A percentile compares a stretch with the other conserved stretches of the same genome.
Conservation (phyloP, 345 rosid species). For the Stellera chamaejasme region DNA sequence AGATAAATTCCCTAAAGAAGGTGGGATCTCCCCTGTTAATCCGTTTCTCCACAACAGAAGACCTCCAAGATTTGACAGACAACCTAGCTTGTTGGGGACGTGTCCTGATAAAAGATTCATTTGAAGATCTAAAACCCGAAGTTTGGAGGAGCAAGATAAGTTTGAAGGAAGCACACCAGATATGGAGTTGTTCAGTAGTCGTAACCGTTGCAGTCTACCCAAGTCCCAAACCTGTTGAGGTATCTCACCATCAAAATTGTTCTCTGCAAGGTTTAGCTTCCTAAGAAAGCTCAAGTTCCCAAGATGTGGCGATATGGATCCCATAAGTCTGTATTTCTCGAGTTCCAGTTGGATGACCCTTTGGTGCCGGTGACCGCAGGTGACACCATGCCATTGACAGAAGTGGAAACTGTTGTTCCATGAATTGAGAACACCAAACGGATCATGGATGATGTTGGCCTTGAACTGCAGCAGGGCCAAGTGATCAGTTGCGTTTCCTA, state of each 20-base stretch:
- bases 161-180: slow-evolving; percentile 10
- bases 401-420: slow-evolving; percentile 13
- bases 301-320: slow-evolving; percentile 11
- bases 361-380: slow-evolving; percentile 12
- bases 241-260: slow-evolving; percentile 2
- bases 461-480: slow-evolving; percentile 7
- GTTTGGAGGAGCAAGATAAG: slow-evolving; percentile 12
- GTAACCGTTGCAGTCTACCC: neutral
- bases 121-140: accelerated
- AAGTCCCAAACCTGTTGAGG: slow-evolving; percentile 13
- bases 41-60: accelerated
- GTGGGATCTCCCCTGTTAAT: slow-evolving; percentile 12
- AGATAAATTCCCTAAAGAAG: slow-evolving; percentile 13
- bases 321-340: neutral
- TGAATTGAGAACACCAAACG: slow-evolving; percentile 7
- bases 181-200: slow-evolving; percentile 1
- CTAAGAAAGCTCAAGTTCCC: slow-evolving; percentile 21
- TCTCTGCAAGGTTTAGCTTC: neutral
- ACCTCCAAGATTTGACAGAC: neutral
- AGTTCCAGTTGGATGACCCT: slow-evolving; percentile 9
- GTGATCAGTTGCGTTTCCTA: slow-evolving; percentile 1
- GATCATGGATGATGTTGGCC: slow-evolving; percentile 5
- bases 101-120: slow-evolving; percentile 6
- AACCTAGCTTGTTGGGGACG: neutral
- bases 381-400: slow-evolving; percentile 13